These are phyloP conservation scores for Cryptosporidium baileyi DNA, from an alignment of 169 alveolate genomes.

Conservation along the genomic window DNA sequence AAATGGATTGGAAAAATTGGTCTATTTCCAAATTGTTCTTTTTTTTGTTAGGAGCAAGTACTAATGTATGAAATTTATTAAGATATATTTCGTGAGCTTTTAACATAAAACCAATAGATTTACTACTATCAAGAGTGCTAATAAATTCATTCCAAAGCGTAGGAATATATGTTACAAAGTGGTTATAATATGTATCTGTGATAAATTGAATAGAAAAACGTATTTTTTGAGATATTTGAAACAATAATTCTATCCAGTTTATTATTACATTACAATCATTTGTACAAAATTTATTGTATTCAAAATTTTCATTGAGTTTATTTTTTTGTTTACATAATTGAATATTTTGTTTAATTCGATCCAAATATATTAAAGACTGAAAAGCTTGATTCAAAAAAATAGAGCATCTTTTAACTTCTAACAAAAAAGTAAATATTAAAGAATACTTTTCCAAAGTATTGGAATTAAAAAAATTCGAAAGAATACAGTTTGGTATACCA, in stretches of 20 bases:
- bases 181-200: background rate
- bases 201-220: conserved; percentile 38
- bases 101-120: conserved; percentile 8
- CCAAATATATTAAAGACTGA: background rate
- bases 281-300: background rate
- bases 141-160: conserved; percentile 2
- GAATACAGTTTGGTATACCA: conserved; percentile 40
- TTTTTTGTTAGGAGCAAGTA: conserved; percentile 25
- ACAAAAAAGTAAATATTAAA: background rate
- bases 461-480: conserved; percentile 7
- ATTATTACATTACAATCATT: conserved; percentile 9
- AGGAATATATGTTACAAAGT: background rate
- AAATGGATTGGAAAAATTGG: conserved; percentile 16
- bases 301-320: background rate
- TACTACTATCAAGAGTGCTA: background rate
- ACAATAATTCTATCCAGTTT: conserved; percentile 36
- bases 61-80: conserved; percentile 1
- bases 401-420: conserved; percentile 49
- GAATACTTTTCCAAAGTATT: conserved; percentile 35
- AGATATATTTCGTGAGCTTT: background rate
- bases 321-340: conserved; percentile 2
- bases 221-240: background rate
- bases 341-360: background rate
- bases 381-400: conserved; percentile 38
- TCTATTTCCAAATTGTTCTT: background rate